phyloP scores from a whole-genome alignment of 306 rosid genomes.

The Corylus avellana region DNA sequence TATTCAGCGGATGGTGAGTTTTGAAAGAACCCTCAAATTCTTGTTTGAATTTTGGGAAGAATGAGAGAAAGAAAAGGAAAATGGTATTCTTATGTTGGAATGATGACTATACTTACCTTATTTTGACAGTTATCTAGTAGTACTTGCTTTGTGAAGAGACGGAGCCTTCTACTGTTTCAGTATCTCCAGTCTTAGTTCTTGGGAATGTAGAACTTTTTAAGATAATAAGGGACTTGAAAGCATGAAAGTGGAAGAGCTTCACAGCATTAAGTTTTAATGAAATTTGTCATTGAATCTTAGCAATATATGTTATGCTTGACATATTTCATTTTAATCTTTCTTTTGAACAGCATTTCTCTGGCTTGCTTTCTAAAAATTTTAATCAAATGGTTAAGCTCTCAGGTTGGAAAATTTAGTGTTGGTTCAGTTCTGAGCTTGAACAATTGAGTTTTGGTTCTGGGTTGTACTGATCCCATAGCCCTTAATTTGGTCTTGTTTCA shows the following conservation, averaged over 20 bases:
- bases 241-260: neutral
- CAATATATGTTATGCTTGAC: neutral
- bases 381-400: neutral
- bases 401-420: neutral
- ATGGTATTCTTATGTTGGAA: neutral
- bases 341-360: neutral
- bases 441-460: neutral
- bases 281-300: neutral
- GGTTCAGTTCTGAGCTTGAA: neutral
- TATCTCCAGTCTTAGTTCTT: neutral
- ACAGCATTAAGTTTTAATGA: neutral
- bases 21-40: neutral
- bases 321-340: neutral
- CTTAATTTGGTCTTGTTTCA: slow-evolving; percentile 6
- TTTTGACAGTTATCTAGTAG: neutral
- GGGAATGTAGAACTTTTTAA: neutral
- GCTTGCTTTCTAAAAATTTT: neutral
- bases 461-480: slow-evolving; percentile 1
- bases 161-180: neutral
- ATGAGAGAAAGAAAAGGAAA: neutral
- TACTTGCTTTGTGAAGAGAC: neutral
- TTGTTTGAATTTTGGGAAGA: neutral
- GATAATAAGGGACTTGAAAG: neutral
- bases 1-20: slow-evolving; percentile 68
- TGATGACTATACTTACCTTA: neutral